phyloP scores from a whole-genome alignment of 1,139 yeast genomes.

The Saccharomyces pastorianus region DNA sequence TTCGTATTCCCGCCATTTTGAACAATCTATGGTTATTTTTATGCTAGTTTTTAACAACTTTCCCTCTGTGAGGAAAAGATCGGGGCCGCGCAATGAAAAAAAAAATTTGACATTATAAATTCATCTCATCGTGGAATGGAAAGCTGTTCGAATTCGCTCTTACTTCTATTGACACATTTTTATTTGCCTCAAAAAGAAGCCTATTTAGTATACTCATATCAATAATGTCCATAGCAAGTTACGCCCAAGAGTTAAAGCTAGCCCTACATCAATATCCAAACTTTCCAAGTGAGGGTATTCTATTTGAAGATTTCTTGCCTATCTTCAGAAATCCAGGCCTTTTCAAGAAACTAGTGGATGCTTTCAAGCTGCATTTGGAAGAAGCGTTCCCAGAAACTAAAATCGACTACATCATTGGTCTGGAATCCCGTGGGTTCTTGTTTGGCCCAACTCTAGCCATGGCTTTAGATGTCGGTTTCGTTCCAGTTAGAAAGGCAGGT shows the following conservation, averaged over 20 bases:
- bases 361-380: constrained; percentile 68
- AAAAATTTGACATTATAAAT: constrained; percentile 5
- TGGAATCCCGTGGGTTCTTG: constrained; percentile 93
- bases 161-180: background rate
- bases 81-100: background rate
- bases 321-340: constrained; percentile 75
- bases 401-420: constrained; percentile 84
- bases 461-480: constrained; percentile 80
- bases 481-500: constrained; percentile 92
- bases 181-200: background rate
- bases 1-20: background rate
- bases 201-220: background rate
- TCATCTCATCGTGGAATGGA: constrained; percentile 1
- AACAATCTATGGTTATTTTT: background rate
- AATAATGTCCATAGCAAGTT: constrained; percentile 31
- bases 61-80: background rate
- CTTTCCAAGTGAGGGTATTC: constrained; percentile 87
- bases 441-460: constrained; percentile 94
- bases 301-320: constrained; percentile 93
- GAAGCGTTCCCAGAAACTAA: constrained; percentile 44
- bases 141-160: background rate
- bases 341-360: constrained; percentile 72
- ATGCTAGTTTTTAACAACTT: background rate
- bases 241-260: constrained; percentile 54
- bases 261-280: constrained; percentile 79